Conservation (phyloP, 345 rosid species). For the Eutrema heterophyllum region DNA sequence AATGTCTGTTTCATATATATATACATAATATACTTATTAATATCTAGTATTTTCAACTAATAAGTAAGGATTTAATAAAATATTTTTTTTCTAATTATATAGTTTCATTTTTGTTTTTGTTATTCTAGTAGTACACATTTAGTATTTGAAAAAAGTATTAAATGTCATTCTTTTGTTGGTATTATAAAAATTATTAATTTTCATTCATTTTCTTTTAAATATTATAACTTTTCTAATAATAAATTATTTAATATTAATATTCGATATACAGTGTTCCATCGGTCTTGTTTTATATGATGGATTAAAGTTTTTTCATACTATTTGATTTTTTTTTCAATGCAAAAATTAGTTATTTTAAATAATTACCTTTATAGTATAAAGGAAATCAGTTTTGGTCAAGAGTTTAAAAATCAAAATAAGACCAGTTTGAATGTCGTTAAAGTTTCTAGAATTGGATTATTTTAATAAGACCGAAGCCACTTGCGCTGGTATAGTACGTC, state of each 20-base stretch:
- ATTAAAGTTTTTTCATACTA: not conserved
- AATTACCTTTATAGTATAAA: not conserved
- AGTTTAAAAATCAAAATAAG: not conserved
- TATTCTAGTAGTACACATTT: not conserved
- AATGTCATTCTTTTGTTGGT: no score
- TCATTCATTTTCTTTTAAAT: not conserved
- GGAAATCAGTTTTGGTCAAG: not conserved
- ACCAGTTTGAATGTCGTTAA: not conserved
- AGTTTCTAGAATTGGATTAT: conserved; percentile 4
- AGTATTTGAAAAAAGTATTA: no score
- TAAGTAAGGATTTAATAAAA: not conserved
- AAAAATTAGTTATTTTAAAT: not conserved
- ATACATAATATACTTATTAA: no score
- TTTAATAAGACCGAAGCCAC: not conserved
- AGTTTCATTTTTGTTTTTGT: not conserved
- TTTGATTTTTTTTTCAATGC: not conserved
- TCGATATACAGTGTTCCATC: not conserved
- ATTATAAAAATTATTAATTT: no score
- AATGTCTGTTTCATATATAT: conserved; percentile 23
- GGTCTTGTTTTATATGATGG: not conserved
- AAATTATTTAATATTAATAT: not conserved
- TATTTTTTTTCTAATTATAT: no score
- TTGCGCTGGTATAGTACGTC: not conserved
- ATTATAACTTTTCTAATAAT: not conserved
- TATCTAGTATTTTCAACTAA: not conserved